Evolutionary conservation across 768 basidiomycete genomes (phyloP).

Genomic region (Trametes coccinea): DNA sequence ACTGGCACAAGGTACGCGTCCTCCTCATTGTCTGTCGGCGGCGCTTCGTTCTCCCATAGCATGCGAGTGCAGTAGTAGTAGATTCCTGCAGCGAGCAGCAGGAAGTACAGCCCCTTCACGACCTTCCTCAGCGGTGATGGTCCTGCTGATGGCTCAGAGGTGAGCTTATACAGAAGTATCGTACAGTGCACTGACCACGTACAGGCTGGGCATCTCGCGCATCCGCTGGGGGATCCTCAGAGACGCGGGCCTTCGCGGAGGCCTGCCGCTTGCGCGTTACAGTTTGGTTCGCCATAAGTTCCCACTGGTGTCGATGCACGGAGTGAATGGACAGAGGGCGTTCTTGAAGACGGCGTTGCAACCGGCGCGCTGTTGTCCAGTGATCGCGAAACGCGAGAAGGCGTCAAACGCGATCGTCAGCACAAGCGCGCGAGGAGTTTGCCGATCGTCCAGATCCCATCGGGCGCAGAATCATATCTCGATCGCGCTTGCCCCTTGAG

Average conservation of each 20-base stretch:
- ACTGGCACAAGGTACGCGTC: constrained; percentile 26
- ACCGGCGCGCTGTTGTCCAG: neutral
- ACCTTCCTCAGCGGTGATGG: neutral
- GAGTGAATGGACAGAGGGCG: neutral
- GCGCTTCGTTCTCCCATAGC: neutral
- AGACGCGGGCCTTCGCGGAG: neutral
- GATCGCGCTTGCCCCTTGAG: neutral
- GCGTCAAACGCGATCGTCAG: neutral
- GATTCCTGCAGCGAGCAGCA: constrained; percentile 4
- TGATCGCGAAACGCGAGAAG: neutral
- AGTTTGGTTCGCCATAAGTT: neutral
- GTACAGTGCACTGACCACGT: neutral
- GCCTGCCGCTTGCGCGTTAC: constrained; percentile 1
- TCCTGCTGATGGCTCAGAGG: neutral
- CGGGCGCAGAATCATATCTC: neutral
- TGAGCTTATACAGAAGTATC: neutral
- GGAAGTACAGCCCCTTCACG: neutral
- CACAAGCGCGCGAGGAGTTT: neutral
- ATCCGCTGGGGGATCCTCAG: no score
- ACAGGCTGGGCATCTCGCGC: no score
- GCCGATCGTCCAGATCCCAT: neutral
- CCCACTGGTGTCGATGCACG: neutral
- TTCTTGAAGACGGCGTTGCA: neutral
- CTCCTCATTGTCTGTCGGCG: neutral
- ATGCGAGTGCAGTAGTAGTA: constrained; percentile 7